Conservation (phyloP, 1,139 yeast genomes). For the Suhomyces guaymorum region DNA sequence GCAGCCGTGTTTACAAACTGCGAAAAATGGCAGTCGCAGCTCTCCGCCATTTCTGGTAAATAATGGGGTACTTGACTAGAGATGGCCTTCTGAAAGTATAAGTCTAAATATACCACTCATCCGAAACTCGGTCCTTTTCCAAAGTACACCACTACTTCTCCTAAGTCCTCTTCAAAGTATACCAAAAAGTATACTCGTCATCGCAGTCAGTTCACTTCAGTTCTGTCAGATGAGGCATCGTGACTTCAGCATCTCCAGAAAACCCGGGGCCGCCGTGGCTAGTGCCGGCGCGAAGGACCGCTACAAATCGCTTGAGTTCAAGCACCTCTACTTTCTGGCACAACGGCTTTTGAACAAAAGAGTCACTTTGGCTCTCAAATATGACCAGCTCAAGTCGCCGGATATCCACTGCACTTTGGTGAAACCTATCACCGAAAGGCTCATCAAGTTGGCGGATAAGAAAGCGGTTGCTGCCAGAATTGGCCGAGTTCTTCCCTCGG, state of each 20-base stretch:
- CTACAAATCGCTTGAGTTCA: conserved; percentile 34
- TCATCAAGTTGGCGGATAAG: conserved; percentile 27
- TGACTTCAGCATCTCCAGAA: conserved; percentile 11
- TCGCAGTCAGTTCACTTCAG: background rate
- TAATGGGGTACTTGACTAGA: conserved; percentile 5
- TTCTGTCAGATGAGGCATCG: conserved; percentile 14
- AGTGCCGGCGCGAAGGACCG: conserved; percentile 12
- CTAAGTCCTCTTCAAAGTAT: background rate
- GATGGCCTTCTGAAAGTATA: background rate
- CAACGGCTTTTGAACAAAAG: conserved; percentile 40
- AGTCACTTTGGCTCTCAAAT: conserved; percentile 51
- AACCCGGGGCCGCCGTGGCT: conserved; percentile 3
- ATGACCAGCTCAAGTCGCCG: conserved; percentile 58
- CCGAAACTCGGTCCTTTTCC: background rate
- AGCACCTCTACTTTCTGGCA: conserved; percentile 39
- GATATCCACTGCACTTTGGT: conserved; percentile 52
- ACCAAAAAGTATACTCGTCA: too few relatives aligned
- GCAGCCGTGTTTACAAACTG: conserved; percentile 10
- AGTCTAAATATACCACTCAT: too few relatives aligned
- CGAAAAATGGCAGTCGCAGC: conserved; percentile 6
- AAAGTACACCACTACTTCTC: background rate
- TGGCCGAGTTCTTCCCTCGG: conserved; percentile 12
- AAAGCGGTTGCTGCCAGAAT: conserved; percentile 14
- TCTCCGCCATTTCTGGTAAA: background rate
- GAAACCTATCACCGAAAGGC: conserved; percentile 46